Evolutionary conservation across 2,329 filamentous ascomycete genomes (phyloP), one percentile per base, ranked within the genome.

Genomic region (Lecanicillium sp.): DNA sequence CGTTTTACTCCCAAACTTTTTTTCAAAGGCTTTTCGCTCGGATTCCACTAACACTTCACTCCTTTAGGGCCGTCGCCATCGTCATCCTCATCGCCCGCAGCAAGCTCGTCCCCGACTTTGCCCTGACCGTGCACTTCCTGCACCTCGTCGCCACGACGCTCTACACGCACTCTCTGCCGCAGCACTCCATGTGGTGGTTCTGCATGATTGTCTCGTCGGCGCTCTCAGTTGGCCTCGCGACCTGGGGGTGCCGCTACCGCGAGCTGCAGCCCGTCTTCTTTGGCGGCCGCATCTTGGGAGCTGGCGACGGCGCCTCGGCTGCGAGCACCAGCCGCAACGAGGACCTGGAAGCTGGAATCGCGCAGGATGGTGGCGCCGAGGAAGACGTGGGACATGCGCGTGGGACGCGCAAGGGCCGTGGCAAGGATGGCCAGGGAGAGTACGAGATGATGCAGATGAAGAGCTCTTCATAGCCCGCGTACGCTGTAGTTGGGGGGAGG

Each of bases 71-170:
- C 30, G 78, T 94, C 42, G 84, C 87, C 30, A 82, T 96, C 42
- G 78, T 95, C 36, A 65, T 90, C 39, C 69, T 97, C 42, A 79
- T 98, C 49, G 81, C 83, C 15, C 87, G 92, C 45, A 92, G 84
- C 34, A 97, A 97, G 61, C 83, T 97, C 44, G 85, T 97, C 36
- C 87, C 87, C 49, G 92, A 98, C 64, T 98, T 97, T 59, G 86
- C 87, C 22, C 68, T 96, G 17, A 95, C 90, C 3, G 75, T 96
- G 14, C 87, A 94, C 65, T 75, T 85, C 58, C 68, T 95, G 30
- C 86, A 95, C 58, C 74, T 95, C 38, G 47, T 92, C 52, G 61
- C 87, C 52, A 85, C 86, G 19, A 81, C 80, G 15, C 59, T 95
- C 25, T 95, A 94, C 62, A 82, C 85, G 3, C 79, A 79, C 52